phyloP scores from a whole-genome alignment of 805 yeast genomes.

The Lipomyces kockii region DNA sequence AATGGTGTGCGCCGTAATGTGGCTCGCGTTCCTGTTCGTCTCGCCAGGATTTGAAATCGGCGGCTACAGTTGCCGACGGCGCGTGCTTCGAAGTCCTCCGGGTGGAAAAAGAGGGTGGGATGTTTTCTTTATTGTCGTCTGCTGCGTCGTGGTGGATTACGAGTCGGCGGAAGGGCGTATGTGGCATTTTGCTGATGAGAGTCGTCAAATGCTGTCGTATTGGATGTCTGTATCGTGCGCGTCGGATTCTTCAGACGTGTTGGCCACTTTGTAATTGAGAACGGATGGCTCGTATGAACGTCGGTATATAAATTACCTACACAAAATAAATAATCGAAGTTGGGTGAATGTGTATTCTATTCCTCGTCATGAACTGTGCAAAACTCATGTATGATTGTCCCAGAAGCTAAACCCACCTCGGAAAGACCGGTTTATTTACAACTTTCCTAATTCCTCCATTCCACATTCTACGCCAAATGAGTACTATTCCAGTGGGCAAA shows the following conservation, averaged over 20 bases:
- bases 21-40: background rate
- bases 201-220: too few relatives aligned
- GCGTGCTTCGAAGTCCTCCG: background rate
- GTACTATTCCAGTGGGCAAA: background rate
- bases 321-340: background rate
- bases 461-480: too few relatives aligned
- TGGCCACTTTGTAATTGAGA: too few relatives aligned
- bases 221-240: background rate
- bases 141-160: constrained; percentile 7
- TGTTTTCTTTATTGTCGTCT: constrained; percentile 27
- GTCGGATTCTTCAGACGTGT: background rate
- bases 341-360: background rate
- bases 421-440: background rate
- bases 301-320: too few relatives aligned
- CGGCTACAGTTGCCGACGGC: background rate
- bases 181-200: background rate
- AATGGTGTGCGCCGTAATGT: background rate
- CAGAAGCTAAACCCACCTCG: background rate
- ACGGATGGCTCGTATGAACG: too few relatives aligned
- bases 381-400: background rate
- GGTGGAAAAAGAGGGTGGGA: constrained; percentile 14
- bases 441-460: background rate
- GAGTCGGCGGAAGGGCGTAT: background rate
- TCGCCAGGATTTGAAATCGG: background rate
- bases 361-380: background rate